These are phyloP conservation scores for Carpinus fangiana DNA, from an alignment of 306 rosid genomes.

Conservation along the genomic window DNA sequence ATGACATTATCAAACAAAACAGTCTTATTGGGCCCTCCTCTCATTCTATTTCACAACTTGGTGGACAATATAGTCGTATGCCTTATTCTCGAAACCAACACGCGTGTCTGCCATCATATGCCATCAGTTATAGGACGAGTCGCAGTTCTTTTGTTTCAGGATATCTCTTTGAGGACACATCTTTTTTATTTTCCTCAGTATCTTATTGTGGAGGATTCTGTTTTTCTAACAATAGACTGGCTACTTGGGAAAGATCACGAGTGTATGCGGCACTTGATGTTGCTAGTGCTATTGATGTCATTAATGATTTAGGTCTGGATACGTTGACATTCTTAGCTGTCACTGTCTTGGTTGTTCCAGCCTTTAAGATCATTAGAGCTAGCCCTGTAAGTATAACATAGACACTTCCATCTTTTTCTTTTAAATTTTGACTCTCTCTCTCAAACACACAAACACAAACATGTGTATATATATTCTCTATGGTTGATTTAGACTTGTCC, in stretches of 20 bases:
- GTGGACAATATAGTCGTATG: slow-evolving; percentile 42
- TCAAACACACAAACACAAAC: neutral
- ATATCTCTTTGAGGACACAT: slow-evolving; percentile 27
- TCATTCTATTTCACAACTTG: slow-evolving; percentile 29
- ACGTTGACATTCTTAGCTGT: slow-evolving; percentile 84
- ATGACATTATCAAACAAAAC: slow-evolving; percentile 38
- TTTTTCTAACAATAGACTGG: slow-evolving; percentile 38
- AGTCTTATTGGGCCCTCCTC: slow-evolving; percentile 33
- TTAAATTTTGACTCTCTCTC: neutral
- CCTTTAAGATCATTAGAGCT: slow-evolving; percentile 75
- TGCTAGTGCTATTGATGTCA: slow-evolving; percentile 70
- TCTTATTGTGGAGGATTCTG: slow-evolving; percentile 35
- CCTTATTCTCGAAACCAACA: slow-evolving; percentile 40
- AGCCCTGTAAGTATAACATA: slow-evolving; percentile 54
- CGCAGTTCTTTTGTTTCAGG: slow-evolving; percentile 39
- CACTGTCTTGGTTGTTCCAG: slow-evolving; percentile 80
- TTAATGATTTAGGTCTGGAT: slow-evolving; percentile 90
- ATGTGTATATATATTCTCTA: neutral
- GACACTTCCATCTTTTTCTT: neutral
- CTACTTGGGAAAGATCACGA: slow-evolving; percentile 39
- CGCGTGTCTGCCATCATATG: slow-evolving; percentile 28
- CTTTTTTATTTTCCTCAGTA: slow-evolving; percentile 28
- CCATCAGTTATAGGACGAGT: slow-evolving; percentile 33
- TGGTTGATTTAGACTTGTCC: neutral
- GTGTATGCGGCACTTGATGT: slow-evolving; percentile 65